Evolutionary conservation across 768 basidiomycete genomes (phyloP).

Genomic region (Phanerodontia chrysosporium): DNA sequence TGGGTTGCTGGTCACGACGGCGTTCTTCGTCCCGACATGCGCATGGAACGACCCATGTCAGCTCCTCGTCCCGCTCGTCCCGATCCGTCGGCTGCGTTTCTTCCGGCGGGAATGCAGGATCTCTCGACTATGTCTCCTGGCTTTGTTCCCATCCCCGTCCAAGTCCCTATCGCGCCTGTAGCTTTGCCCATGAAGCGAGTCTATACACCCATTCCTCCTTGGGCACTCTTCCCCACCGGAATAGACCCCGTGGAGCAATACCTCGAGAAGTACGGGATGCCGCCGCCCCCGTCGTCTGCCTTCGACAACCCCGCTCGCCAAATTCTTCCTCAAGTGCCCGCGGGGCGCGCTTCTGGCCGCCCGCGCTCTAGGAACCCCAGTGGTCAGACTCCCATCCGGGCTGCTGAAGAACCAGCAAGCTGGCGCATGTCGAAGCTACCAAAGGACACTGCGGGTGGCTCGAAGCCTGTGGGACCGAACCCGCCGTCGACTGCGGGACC

Average conservation of each 20-base stretch:
- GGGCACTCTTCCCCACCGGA: background rate
- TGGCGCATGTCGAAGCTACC: background rate
- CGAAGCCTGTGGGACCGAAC: background rate
- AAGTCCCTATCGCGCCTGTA: background rate
- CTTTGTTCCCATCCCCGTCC: background rate
- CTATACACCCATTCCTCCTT: background rate
- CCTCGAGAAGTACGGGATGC: background rate
- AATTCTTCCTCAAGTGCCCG: background rate
- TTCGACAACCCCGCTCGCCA: background rate
- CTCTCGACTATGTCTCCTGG: background rate
- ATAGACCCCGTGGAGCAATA: too few relatives aligned
- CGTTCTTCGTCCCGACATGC: background rate
- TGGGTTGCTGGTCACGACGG: conserved; percentile 3
- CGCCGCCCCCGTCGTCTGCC: background rate
- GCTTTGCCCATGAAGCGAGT: too few relatives aligned
- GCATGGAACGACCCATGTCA: background rate
- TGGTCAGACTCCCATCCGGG: background rate
- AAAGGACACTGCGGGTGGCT: background rate
- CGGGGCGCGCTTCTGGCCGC: background rate
- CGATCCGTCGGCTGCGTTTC: background rate
- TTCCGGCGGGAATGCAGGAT: background rate
- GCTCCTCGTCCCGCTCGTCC: background rate
- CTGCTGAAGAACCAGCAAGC: background rate
- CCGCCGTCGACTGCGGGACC: background rate
- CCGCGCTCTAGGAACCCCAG: background rate